Base-by-base conservation (phyloP, 2,329 filamentous ascomycete genomes). In the Colletotrichum acutatum region DNA sequence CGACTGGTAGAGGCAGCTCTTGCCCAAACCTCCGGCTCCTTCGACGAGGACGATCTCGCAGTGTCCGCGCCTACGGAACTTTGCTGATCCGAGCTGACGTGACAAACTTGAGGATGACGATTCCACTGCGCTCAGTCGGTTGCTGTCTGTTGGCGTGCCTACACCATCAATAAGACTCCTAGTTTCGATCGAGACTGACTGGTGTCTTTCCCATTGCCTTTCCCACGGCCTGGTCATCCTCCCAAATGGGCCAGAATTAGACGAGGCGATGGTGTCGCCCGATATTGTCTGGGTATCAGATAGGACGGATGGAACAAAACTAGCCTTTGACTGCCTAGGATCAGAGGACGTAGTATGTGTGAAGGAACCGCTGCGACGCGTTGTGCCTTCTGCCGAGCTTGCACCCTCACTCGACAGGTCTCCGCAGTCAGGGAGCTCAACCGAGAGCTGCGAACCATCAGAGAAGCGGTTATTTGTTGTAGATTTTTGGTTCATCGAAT, bases 31-130 rank as follows among this genome's bases (percentile, higher is more conserved):
- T 3, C 88, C 90, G 14, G 87, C 85, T 34, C 91, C 91, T 75
- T 91, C 88, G 65, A 93, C 86, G 19, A 86, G 86, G 24, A 92
- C 83, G 30, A 92, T 86, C 77, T 92, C 91, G 76, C 90, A 92
- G 65, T 92, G 90, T 2, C 90, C 90, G 28, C 88, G 87, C 53
- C 89, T 85, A 37, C 88, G 85, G 71, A 91, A 91, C 77, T 91
- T 92, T 72, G 87, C 85, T 19, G 86, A 85, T 1, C 87, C 86
- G 9, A 90, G 79, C 73, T 90, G 88, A 46, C 87, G 84, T 2
- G 89, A 89, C 46, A 90, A 82, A 66, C 85, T 89, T 3, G 83
- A 84, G 0, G 85, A 80, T 0, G 86, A 82, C 5, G 85, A 84
- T 5, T 90, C 88, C 1, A 84, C 81, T 3, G 82, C 75, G 57